phyloP scores from a whole-genome alignment of 2,329 filamentous ascomycete species.

The Huntiella decipiens region DNA sequence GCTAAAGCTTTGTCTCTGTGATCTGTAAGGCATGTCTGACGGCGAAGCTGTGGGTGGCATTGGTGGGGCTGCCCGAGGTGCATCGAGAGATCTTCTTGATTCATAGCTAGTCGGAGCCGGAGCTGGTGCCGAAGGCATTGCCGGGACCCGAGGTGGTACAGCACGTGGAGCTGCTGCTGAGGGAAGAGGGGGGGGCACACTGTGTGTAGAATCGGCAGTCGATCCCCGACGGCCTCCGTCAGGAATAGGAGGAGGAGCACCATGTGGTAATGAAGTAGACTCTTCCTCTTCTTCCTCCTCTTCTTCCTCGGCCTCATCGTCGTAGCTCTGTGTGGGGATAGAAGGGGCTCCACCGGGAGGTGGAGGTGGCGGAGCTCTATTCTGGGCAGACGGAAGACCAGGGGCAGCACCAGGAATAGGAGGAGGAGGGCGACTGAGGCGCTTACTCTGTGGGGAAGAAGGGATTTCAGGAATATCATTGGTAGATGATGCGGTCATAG shows the following conservation, averaged over 20 bases:
- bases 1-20: constrained; percentile 10
- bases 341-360: constrained; percentile 33
- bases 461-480: constrained; percentile 22
- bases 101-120: constrained; percentile 22
- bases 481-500: constrained; percentile 18
- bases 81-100: constrained; percentile 41
- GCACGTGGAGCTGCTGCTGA: constrained; percentile 25
- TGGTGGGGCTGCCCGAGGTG: constrained; percentile 28
- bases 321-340: constrained; percentile 22
- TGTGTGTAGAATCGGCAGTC: constrained; percentile 28
- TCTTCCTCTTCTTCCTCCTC: constrained; percentile 84
- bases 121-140: constrained; percentile 39
- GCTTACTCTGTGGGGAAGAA: constrained; percentile 26
- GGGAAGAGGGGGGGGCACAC: constrained; percentile 31
- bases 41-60: constrained; percentile 13
- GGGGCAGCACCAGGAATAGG: constrained; percentile 41
- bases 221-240: constrained; percentile 55
- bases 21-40: constrained; percentile 31
- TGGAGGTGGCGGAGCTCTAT: constrained; percentile 47
- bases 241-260: constrained; percentile 80
- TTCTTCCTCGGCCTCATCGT: constrained; percentile 48
- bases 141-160: constrained; percentile 30
- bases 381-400: constrained; percentile 28
- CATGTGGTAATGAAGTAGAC: constrained; percentile 95
- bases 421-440: constrained; percentile 36